phyloP scores from a whole-genome alignment of 169 alveolate genomes.

The Plasmodium gaboni region DNA sequence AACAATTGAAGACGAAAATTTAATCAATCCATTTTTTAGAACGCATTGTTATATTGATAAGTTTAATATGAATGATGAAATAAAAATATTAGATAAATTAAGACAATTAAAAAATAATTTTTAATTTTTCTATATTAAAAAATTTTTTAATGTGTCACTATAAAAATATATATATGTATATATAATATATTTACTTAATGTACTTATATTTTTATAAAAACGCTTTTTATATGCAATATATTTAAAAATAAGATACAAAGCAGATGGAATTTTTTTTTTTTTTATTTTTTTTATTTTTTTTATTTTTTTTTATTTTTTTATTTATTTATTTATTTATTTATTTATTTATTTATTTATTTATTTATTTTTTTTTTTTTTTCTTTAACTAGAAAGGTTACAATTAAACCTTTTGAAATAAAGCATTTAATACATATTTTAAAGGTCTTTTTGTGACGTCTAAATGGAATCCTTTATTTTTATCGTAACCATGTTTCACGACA shows the following conservation, averaged over 20 bases:
- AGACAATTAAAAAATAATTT: conserved; percentile 77
- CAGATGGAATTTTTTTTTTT: too few species aligned
- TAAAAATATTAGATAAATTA: conserved; percentile 64
- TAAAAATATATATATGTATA: too few species aligned
- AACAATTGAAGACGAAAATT: conserved; percentile 74
- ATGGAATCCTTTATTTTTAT: conserved; percentile 40
- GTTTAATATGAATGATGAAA: conserved; percentile 66
- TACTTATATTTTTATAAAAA: too few species aligned
- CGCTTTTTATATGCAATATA: too few species aligned
- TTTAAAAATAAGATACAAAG: too few species aligned
- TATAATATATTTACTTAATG: too few species aligned
- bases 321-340: too few species aligned
- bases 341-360: too few species aligned
- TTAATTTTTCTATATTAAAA: neutral
- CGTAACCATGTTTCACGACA: conserved; percentile 59
- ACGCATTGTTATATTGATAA: conserved; percentile 25
- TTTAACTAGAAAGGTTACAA: neutral
- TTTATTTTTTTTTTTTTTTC: too few species aligned
- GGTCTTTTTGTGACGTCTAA: conserved; percentile 62
- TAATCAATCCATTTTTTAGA: conserved; percentile 79
- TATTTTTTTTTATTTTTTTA: too few species aligned
- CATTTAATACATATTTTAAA: conserved; percentile 30
- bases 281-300: too few species aligned
- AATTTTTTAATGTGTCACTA: neutral
- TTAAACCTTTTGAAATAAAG: conserved; percentile 45